Evolutionary conservation across 116 monocot genomes (phyloP), one percentile per base, ranked within the genome.

Genomic region (Phalaenopsis hybrid): DNA sequence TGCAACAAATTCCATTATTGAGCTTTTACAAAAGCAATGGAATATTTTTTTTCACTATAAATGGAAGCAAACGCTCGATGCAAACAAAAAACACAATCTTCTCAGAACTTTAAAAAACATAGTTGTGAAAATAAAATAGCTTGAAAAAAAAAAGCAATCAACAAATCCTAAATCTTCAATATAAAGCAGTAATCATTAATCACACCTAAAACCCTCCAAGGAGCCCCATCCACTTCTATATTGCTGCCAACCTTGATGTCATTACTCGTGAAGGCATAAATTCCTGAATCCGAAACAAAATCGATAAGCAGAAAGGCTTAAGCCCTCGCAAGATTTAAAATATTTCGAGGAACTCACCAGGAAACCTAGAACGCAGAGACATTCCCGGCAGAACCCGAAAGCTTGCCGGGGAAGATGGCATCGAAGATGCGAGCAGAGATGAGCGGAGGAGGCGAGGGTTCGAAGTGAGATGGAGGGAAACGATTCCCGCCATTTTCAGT

Each of bases 231-330:
- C 2, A 95, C 92, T 86, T 99, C 98, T n/a, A 99, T 85, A 74
- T 84, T 99, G 50, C 88, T 79, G 8, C 98, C 98, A 61, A 99
- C 95, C 88, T 88, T 95, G 80, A 99, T 95, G 65, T 99, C 98
- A 73, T 99, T 99, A 89, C 98, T 99, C n/a, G 98, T 88, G 17
- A 99, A 81, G 5, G 98, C 93, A 44, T 87, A 99, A 12, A 99
- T 89, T 77, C 85, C 98, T 99, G 78, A 81, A 49, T 11, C 80
- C 51, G 4, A 16, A 55, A 28, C 28, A 41, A 83, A 78, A 80
- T 45, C 25, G n/a, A 73, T 33, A 6, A 70, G 37, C 20, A 17
- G 17, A 52, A 11, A 50, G 5, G 7, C n/a, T 12, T 7, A 59
- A 41, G 55, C 15, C 15, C 44, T n/a, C 0, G 4, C 16, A 8